phyloP scores from a whole-genome alignment of 768 basidiomycete species.

The Amanita pseudoporphyria region DNA sequence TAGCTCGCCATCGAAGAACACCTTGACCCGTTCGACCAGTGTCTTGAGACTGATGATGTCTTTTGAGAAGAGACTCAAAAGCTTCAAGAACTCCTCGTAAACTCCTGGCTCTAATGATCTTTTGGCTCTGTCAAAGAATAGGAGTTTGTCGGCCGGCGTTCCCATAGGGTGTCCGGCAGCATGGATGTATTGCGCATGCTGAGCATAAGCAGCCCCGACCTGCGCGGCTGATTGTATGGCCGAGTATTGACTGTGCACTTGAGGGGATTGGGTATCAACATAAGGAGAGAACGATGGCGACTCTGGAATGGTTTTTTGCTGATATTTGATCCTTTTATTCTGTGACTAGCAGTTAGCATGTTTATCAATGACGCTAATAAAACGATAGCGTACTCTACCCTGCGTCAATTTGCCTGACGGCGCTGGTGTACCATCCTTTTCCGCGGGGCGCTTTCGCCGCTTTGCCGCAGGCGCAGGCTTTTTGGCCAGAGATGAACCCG shows the following conservation, averaged over 20 bases:
- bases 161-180: slow-evolving; percentile 21
- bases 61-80: slow-evolving; percentile 82
- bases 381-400: slow-evolving; percentile 32
- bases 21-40: slow-evolving; percentile 70
- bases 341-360: slow-evolving; percentile 16
- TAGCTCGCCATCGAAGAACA: slow-evolving; percentile 76
- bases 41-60: slow-evolving; percentile 84
- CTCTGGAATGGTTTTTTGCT: slow-evolving; percentile 48
- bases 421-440: slow-evolving; percentile 61
- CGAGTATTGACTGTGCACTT: slow-evolving; percentile 20
- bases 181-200: slow-evolving; percentile 16
- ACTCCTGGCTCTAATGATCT: slow-evolving; percentile 63
- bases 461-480: slow-evolving; percentile 37
- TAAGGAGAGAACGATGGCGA: slow-evolving; percentile 47
- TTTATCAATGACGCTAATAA: background rate
- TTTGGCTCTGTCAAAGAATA: slow-evolving; percentile 94
- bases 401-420: slow-evolving; percentile 40
- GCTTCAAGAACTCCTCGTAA: slow-evolving; percentile 92
- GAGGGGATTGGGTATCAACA: slow-evolving; percentile 34
- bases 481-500: slow-evolving; percentile 31
- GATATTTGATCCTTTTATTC: slow-evolving; percentile 56
- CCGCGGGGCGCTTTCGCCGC: slow-evolving; percentile 51
- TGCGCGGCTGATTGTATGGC: slow-evolving; percentile 12
- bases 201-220: slow-evolving; percentile 13
- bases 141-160: slow-evolving; percentile 60